Base-by-base conservation (phyloP, 352 stramenopile genomes). In the Pythium angustatum region DNA sequence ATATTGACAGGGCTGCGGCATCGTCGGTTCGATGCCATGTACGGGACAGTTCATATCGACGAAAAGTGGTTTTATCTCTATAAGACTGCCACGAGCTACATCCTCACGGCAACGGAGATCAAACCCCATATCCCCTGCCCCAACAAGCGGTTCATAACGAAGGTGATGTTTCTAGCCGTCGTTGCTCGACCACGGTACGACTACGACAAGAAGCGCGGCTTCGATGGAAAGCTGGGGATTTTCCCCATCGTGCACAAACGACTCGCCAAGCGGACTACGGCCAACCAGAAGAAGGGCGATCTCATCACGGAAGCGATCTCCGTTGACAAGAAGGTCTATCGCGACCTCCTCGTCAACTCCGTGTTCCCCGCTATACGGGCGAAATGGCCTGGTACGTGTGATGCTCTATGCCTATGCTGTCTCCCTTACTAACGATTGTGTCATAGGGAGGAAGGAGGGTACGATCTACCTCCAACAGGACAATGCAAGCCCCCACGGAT, bases 1-100 rank as follows among this genome's bases (percentile, higher is more conserved):
- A 19, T 3, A 17, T 3, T 43, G 5, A 5, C 11, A 43, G 26
- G 41, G 10, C 21, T 54, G 12, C 43, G 31, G 33, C 10, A 7
- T 24, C n/a, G 27, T 19, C 12, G 15, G 1, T 69, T 63, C 36
- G n/a, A 68, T 44, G 45, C 41, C 9, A 69, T 72, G 55, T 57
- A 64, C 40, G 54, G 68, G 24, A 27, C n/a, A 0, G 44, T 75
- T 26, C 60, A 68, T 22, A 48, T 73, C 0, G 64, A 73, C n/a
- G 64, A 76, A 36, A 73, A 75, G 44, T 67, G 56, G 47, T 72
- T 78, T 26, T 75, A 68, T n/a, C 1, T 78, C 9, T 61, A 54
- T 27, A 62, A 61, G 27, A 19, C 38, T 7, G 33, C 36, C 0
- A 47, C 56, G 12, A 44, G 21, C 1, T 75, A 57, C 14, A 65